A percentile compares a stretch with the other conserved stretches of the same genome.
These are phyloP conservation scores for Chloranthus sessilifolius DNA, from an alignment of 164 flowering plant species.

Conservation along the genomic window DNA sequence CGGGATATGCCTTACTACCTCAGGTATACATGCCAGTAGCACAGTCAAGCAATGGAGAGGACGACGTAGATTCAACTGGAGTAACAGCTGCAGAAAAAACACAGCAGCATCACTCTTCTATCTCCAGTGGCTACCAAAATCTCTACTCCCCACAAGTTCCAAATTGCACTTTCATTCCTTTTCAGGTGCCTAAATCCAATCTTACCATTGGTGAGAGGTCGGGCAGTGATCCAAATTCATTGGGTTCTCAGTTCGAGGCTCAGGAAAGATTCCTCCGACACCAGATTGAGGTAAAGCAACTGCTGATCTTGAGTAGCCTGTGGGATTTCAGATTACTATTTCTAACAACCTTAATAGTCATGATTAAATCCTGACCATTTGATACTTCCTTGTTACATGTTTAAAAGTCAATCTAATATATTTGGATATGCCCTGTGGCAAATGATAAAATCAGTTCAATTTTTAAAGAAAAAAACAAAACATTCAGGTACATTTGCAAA, in stretches of 20 bases:
- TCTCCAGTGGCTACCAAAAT: constrained; percentile 16
- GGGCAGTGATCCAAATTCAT: constrained; percentile 14
- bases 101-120: constrained; percentile 12
- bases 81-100: constrained; percentile 21
- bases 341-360: too few relatives aligned
- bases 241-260: constrained; percentile 35
- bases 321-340: too few relatives aligned
- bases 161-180: constrained; percentile 21
- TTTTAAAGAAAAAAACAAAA: too few relatives aligned
- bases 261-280: constrained; percentile 34
- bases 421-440: too few relatives aligned
- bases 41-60: constrained; percentile 11
- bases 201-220: constrained; percentile 12
- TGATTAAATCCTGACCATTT: too few relatives aligned
- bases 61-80: constrained; percentile 12
- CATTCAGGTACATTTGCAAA: too few relatives aligned
- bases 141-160: constrained; percentile 19
- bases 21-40: constrained; percentile 19
- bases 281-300: constrained; percentile 61
- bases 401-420: too few relatives aligned
- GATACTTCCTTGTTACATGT: too few relatives aligned
- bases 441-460: too few relatives aligned
- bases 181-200: constrained; percentile 18
- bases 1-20: constrained; percentile 50
- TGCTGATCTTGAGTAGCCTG: too few relatives aligned